Evolutionary conservation across 164 flowering plant genomes (phyloP).

Genomic region (Amborella trichopoda): DNA sequence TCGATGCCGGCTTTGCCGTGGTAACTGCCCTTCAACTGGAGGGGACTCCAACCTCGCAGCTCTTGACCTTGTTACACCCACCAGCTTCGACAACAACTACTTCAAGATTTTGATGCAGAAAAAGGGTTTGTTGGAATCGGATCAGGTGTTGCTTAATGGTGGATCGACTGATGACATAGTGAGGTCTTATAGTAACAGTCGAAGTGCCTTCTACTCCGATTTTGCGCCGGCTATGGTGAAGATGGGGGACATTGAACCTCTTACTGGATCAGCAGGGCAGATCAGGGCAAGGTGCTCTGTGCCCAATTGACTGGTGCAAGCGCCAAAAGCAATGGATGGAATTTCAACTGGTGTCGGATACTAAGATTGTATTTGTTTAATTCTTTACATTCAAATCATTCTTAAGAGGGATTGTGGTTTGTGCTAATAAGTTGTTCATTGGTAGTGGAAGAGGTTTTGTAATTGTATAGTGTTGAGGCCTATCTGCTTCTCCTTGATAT

Average conservation of each 20-base stretch:
- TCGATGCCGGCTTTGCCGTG: no score
- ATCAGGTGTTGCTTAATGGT: slow-evolving; percentile 16
- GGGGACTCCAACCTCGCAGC: slow-evolving; percentile 16
- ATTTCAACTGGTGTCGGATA: no score
- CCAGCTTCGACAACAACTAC: slow-evolving; percentile 14
- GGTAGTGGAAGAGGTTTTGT: no score
- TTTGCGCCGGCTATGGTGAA: slow-evolving; percentile 16
- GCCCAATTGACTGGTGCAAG: slow-evolving; percentile 6
- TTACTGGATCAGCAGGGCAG: slow-evolving; percentile 11
- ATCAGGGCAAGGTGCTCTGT: slow-evolving; percentile 5
- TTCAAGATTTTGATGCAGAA: slow-evolving; percentile 9
- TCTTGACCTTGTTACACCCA: slow-evolving; percentile 14
- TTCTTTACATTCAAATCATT: no score
- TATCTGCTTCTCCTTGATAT: no score
- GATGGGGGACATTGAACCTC: slow-evolving; percentile 14
- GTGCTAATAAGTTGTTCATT: no score
- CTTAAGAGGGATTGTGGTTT: no score
- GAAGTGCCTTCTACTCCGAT: slow-evolving; percentile 5
- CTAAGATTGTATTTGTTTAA: no score
- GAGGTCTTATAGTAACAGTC: background rate
- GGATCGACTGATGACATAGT: slow-evolving; percentile 12
- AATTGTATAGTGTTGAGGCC: no score
- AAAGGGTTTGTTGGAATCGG: slow-evolving; percentile 20
- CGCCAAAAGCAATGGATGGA: no score
- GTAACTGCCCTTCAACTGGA: no score